Base-by-base conservation (phyloP, 805 yeast species). In the Yamadazyma tumulicola region DNA sequence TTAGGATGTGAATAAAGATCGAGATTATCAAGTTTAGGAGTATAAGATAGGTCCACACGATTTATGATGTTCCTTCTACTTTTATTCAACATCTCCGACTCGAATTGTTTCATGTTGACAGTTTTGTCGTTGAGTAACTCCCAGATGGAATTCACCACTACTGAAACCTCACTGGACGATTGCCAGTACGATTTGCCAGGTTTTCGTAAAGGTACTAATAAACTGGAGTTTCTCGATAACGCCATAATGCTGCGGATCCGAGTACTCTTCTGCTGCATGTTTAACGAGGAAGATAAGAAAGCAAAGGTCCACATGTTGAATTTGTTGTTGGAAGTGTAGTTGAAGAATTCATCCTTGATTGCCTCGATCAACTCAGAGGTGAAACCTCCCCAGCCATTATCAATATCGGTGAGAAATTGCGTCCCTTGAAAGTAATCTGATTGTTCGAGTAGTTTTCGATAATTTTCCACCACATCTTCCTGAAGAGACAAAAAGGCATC, bases 331-430 rank as follows among this genome's bases (percentile, higher is more conserved):
- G 50, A 46, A 20, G 65, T 67, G 31, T 52, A 56, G 28, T 60
- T 63, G 46, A 80, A 63, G 46, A 74, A 81, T 47, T 85, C 94
- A 52, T 89, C 96, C 36, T 75, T 66, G 13, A 88, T 32, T 6
- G 68, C 72, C n/a, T 59, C 48, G 16, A 88, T 38, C 42, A 79
- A 45, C 29, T 68, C 67, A 26, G 60, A 54, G 4, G 85, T 57
- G 46, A 84, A 77, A 0, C 95, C 95, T 31, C 87, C 82, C 97
- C 97, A 91, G 0, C 82, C 84, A 15, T 77, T 69, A 51, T 85
- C 95, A 3, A 81, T 45, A 34, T 88, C 96, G 0, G 83, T 73
- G 2, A 80, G 49, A 0, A 85, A 32, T 45, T 83, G 84, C 7
- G 93, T 38, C 0, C 96, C 96, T 35, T 72, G 75, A 13, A 89